Base-by-base conservation (phyloP, 495 filamentous ascomycete species). In the Pseudomonodictys pantanalensis region DNA sequence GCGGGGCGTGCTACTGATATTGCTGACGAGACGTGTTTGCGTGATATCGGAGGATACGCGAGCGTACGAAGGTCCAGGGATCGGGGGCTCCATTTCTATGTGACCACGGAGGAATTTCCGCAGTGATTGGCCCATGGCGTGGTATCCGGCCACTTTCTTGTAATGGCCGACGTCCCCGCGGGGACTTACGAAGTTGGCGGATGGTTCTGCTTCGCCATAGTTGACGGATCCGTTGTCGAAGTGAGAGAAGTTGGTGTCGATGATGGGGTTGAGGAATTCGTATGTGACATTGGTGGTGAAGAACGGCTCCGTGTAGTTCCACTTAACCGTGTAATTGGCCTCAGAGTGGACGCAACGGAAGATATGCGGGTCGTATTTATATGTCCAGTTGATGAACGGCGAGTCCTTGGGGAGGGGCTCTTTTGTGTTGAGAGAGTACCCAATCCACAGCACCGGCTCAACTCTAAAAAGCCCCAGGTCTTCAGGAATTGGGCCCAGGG, bases 361-460 rank as follows among this genome's bases (percentile, higher is more conserved):
- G 4, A 73, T 52, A 18, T 58, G 32, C 2, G 65, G 69, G 23
- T 69, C 49, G 18, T 68, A 42, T 26, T 60, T 62, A 12, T n/a
- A 33, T 0, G 42, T 42, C 72, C 71, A 75, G 18, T 50, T 60
- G 0, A 47, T 25, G 17, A 45, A 56, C 1, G 54, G 56, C 4
- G 60, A 56, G 8, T 52, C 52, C 3, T 50, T 28, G 5, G 45
- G n/a, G 0, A 66, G 30, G 0, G 50, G 58, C 0, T 58, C 58
- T 6, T 48, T 69, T 1, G 72, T 72, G 32, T 73, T 66, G 15
- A 63, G 33, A 8, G 56, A 50, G 52, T 66, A 71, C 1, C 69
- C 73, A 26, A 75, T 55, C 71, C 71, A 75, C 8, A 75, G 26
- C 9, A 69, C 57, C 20, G 73, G 71, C 35, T 73, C 71, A 8